Conservation (phyloP, 2,329 filamentous ascomycete genomes). For the Cytospora piceicola region DNA sequence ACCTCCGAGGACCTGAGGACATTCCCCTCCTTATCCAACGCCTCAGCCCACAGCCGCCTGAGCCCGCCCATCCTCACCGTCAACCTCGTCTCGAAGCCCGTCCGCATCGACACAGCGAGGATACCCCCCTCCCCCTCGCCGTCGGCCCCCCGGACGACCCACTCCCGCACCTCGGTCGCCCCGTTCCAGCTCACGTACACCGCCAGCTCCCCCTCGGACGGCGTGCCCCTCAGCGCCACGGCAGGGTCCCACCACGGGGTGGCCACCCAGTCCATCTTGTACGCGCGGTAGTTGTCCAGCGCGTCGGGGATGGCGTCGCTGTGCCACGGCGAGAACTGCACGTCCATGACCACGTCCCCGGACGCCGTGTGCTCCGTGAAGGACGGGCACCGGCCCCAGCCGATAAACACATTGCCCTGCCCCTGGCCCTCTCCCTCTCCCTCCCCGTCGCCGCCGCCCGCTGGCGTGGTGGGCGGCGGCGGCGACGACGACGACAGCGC, state of each 20-base stretch:
- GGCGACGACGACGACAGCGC: conserved; percentile 33
- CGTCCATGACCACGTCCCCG: conserved; percentile 46
- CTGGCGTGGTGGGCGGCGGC: too few relatives aligned
- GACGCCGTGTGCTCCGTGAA: conserved; percentile 50
- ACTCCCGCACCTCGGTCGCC: conserved; percentile 38
- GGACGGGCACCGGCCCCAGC: conserved; percentile 51
- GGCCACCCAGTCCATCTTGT: conserved; percentile 38
- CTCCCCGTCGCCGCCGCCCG: background rate
- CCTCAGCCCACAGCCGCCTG: conserved; percentile 27
- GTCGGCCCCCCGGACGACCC: conserved; percentile 24
- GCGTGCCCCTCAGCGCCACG: conserved; percentile 31
- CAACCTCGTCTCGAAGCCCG: conserved; percentile 29
- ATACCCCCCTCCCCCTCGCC: background rate
- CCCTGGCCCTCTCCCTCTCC: background rate
- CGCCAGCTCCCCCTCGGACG: conserved; percentile 10
- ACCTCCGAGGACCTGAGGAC: conserved; percentile 37
- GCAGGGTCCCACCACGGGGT: conserved; percentile 35
- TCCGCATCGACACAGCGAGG: conserved; percentile 21
- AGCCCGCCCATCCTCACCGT: conserved; percentile 6
- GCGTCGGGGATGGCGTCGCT: conserved; percentile 35
- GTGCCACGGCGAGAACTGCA: conserved; percentile 41
- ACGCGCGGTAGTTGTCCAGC: conserved; percentile 36
- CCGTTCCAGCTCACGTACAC: conserved; percentile 42
- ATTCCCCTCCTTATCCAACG: conserved; percentile 20
- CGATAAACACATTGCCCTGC: conserved; percentile 45